Conservation (phyloP, 108 stramenopile genomes). For the Hondaea fermentalgiana region DNA sequence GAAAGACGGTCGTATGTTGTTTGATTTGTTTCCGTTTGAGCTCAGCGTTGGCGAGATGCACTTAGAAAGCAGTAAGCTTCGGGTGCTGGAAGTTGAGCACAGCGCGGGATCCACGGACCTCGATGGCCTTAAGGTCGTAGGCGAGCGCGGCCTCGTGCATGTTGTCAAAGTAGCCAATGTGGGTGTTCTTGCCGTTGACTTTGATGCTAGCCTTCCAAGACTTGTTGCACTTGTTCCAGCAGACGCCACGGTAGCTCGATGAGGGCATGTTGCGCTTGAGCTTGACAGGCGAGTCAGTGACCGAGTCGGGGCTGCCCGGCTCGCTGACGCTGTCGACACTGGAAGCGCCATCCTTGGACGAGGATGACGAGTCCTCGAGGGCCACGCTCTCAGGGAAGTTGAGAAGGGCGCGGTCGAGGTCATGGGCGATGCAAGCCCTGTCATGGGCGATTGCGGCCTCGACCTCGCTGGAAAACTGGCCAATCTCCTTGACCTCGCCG, state of each 20-base stretch:
- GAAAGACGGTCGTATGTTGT: no score
- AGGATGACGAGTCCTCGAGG: not conserved
- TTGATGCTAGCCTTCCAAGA: constrained; percentile 13
- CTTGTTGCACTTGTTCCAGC: constrained; percentile 19
- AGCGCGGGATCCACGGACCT: not conserved
- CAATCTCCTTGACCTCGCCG: not conserved
- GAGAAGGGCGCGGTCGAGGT: not conserved
- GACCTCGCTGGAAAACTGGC: not conserved
- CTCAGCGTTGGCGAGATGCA: no score
- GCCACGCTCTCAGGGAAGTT: not conserved
- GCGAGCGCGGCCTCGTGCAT: constrained; percentile 8
- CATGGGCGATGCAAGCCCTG: not conserved
- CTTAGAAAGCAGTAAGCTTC: not conserved
- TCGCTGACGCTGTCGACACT: not conserved
- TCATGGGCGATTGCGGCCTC: not conserved
- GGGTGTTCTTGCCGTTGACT: constrained; percentile 6
- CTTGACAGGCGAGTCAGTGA: not conserved
- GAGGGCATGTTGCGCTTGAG: constrained; percentile 3
- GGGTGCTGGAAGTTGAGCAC: not conserved
- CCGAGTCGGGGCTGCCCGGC: not conserved
- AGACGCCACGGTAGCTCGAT: constrained; percentile 6
- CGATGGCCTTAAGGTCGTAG: not conserved
- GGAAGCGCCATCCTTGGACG: not conserved
- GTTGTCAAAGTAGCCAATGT: constrained; percentile 20
- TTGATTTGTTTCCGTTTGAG: no score